Evolutionary conservation across 164 flowering plant species (phyloP), one percentile per base, ranked within the genome.

Genomic region (Warburgia ugandensis): DNA sequence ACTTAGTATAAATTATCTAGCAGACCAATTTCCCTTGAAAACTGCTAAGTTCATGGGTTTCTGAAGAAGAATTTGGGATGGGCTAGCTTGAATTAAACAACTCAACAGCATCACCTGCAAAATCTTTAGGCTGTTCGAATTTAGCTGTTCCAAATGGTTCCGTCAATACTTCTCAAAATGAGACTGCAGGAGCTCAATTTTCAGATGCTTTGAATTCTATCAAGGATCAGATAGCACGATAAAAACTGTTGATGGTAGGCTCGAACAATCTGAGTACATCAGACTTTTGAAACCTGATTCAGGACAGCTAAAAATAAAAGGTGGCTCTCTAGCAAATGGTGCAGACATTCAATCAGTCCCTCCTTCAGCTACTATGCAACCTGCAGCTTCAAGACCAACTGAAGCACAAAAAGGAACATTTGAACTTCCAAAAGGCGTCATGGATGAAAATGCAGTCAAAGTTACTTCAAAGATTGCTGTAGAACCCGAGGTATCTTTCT

Each of bases 21-120:
- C 14, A 37, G 41, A 12, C 41, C 17, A 2, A 36, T 29, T 29
- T 17, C 30, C 16, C 42, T 51, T 29, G 12, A 25, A 11, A 28
- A 53, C 26, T 63, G 47, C 84, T 89, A 97, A 76, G 87, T 45
- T 79, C 86, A 30, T 94, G 99, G 99, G 88, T 89, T 58, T 76
- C 94, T 8, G 99, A 94, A 59, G 99, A 94, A 56, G 99, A 94
- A 64, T 94, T 94, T 75, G 72, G 95, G 56, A 94, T 83, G 95
- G 99, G 99, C 14, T 70, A 69, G 66, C 69, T 84, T 68, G 95
- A 89, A 29, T 31, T 84, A 45, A 94, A n/a, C n/a, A n/a, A 89
- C 76, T 79, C 95, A 44, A 73, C 80, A 35, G 67, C 78, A 48
- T 50, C 81, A 20, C 61, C 70, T 66, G 76, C 84, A 9, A 89